Base-by-base conservation (phyloP, 1,284 basidiomycete genomes). In the Microbotryum saponariae region DNA sequence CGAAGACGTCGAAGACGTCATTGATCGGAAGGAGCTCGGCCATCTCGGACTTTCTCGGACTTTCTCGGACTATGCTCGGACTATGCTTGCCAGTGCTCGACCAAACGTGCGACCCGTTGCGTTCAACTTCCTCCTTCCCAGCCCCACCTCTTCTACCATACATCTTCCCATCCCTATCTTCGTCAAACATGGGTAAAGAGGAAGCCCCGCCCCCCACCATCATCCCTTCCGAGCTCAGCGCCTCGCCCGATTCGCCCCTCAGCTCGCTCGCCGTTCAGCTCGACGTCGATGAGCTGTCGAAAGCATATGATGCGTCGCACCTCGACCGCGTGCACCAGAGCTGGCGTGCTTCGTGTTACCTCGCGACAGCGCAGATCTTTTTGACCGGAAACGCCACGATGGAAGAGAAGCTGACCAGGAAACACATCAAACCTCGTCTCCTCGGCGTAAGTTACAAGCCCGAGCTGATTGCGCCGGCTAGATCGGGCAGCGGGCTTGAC, bases 331-430 rank as follows among this genome's bases (percentile, higher is more conserved):
- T 79, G 29, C 60, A 76, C n/a, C 71, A 71, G 27, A 78, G 73
- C 68, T 78, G 78, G 72, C 64, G 76, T 21, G 71, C 75, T 71
- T 76, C 59, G 62, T 76, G 73, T 48, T 61, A 60, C 63, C 55
- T 61, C 25, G 62, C 63, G 0, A 55, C 58, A 6, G 56, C 56
- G 10, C 56, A 56, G 54, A 90, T 89, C 70, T 92, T 89, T 77
- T 78, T 92, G 56, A 83, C 82, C 67, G 77, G 82, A 67, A 87
- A 91, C 69, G 81, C 84, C n/a, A 78, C 89, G 3, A 23, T 69
- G n/a, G 46, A 58, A 25, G 44, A 69, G 48, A 66, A 70, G 37
- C 67, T 74, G 51, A 62, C 59, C 18, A 65, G 64, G 53, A 64
- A 73, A n/a, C 60, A 68, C 59, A 56, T 72, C 62, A 72, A 72